Percentiles rank a stretch among this genome's conserved stretches.
Conservation (phyloP, 768 basidiomycete species). For the Lenzites betulinus region DNA sequence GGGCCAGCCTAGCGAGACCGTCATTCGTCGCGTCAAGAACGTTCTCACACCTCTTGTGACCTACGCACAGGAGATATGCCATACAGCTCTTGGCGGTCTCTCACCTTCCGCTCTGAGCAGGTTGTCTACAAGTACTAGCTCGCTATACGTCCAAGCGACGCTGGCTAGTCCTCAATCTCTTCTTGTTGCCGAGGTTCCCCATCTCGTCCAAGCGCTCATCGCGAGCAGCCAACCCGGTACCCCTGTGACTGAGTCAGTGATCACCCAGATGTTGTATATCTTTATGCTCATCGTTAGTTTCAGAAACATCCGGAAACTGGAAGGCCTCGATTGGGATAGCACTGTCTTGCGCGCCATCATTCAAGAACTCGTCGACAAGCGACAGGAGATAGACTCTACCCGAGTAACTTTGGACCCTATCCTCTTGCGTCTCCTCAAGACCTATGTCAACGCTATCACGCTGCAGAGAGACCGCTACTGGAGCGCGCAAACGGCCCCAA, state of each 20-base stretch:
- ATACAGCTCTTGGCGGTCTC: not conserved
- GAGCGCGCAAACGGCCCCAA: not conserved
- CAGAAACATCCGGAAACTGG: no score
- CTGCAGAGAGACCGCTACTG: not conserved
- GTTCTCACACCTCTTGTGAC: constrained; percentile 4
- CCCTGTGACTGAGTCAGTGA: not conserved
- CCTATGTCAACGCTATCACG: not conserved
- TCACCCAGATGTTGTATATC: not conserved
- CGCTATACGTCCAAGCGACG: not conserved
- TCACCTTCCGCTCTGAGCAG: not conserved
- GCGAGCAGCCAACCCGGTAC: not conserved
- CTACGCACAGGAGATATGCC: not conserved
- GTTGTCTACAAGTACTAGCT: not conserved
- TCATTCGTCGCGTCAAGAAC: not conserved
- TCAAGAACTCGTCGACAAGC: not conserved
- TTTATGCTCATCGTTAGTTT: no score
- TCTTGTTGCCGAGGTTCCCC: not conserved
- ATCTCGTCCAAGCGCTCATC: not conserved
- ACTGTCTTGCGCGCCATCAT: not conserved
- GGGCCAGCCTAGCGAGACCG: not conserved
- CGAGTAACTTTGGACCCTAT: not conserved
- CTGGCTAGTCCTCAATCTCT: not conserved
- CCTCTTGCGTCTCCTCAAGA: not conserved
- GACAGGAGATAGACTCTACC: not conserved
- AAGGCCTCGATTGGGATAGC: not conserved